Evolutionary conservation across 1,139 yeast species (phyloP).

Genomic region (Pichia sp.): DNA sequence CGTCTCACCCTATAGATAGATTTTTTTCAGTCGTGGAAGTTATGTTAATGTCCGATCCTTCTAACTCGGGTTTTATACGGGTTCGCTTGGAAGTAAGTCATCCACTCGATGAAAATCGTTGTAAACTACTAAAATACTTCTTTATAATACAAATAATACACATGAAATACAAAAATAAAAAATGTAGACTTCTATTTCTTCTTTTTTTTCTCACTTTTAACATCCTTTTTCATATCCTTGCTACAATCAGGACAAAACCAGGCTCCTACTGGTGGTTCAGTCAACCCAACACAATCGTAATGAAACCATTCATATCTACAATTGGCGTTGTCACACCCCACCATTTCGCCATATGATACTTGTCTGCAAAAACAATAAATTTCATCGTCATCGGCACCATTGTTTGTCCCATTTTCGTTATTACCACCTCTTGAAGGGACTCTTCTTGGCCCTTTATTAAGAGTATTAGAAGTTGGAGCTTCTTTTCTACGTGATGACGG

Average conservation of each 20-base stretch:
- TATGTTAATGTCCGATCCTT: no score
- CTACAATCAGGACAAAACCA: slow-evolving; percentile 59
- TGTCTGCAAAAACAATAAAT: slow-evolving; percentile 78
- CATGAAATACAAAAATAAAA: neutral
- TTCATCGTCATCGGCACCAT: slow-evolving; percentile 39
- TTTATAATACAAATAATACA: no score
- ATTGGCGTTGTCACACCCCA: slow-evolving; percentile 80
- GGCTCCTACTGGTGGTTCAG: slow-evolving; percentile 52
- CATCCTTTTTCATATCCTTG: slow-evolving; percentile 18
- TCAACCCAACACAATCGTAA: slow-evolving; percentile 71
- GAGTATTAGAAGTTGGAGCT: slow-evolving; percentile 10
- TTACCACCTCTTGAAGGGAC: neutral
- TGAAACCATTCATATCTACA: slow-evolving; percentile 87
- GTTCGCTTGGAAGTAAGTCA: neutral
- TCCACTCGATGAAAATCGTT: neutral
- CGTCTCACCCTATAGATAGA: no score
- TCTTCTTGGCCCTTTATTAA: slow-evolving; percentile 10
- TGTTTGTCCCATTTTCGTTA: slow-evolving; percentile 4
- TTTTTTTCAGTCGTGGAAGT: no score
- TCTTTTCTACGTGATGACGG: slow-evolving; percentile 6
- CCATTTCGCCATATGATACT: slow-evolving; percentile 85
- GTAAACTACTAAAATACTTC: no score
- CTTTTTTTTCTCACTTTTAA: slow-evolving; percentile 7
- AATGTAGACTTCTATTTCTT: neutral
- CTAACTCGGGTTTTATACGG: no score